Base-by-base conservation (phyloP, 768 basidiomycete species). In the Cystofilobasidium macerans region DNA sequence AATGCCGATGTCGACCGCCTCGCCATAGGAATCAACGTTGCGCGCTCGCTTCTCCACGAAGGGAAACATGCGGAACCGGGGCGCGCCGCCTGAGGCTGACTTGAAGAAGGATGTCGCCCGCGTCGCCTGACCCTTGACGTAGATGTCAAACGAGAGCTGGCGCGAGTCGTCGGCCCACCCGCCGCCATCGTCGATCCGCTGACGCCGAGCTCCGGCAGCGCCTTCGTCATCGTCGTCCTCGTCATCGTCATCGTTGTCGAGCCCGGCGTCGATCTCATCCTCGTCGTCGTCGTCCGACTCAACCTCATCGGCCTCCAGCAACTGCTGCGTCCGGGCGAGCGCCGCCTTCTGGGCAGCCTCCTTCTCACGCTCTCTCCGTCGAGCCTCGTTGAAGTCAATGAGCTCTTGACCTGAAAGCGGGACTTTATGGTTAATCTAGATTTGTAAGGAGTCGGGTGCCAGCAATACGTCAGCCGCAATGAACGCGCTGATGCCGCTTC, bases 1-100 rank as follows among this genome's bases (percentile, higher is more conserved):
- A 83, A 90, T 87, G 3, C 87, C 91, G 8, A 98, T 87, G 75
- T 98, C 95, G 60, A 98, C 80, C 13, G 85, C 87, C 79, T 99
- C 95, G 12, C 95, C 95, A 74, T 89, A 99, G 70, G 88, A 89
- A 73, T 99, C 95, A 26, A 98, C 88, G 70, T 88, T 82, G 70
- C 90, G 80, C 73, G 73, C 75, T 64, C 87, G 89, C 77, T 89
- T 86, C 77, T 98, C 94, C 33, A 94, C 84, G 70, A 90, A 92
- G 0, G 95, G 95, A 78, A 97, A 98, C 92, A 97, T 97, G 69
- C 94, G 82, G 75, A 88, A 98, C 61, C 95, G 80, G 69, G 70
- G 70, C 43, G 73, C 71, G 69, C 72, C 48, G 48, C 69, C 67
- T 38, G 57, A 28, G 11, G 51, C 70, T 42, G 79, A 86, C 75